Percentiles rank a stretch among this genome's conserved stretches.
Conservation (phyloP, 306 rosid species). For the Prosopis cineraria region DNA sequence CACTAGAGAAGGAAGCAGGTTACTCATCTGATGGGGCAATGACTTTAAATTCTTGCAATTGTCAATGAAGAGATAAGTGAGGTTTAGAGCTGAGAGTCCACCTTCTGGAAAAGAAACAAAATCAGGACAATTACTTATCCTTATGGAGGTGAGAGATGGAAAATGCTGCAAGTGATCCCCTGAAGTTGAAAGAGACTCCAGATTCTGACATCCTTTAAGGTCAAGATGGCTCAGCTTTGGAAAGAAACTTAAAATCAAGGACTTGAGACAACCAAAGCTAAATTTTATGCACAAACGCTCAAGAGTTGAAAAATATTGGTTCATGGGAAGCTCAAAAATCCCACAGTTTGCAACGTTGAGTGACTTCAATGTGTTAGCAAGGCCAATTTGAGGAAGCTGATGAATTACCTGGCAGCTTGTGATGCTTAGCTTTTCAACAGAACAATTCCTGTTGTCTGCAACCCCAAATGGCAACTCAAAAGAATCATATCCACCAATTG, state of each 20-base stretch:
- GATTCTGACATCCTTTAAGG: slow-evolving; percentile 13
- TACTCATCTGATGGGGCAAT: slow-evolving; percentile 10
- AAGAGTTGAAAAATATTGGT: not conserved
- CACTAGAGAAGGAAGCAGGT: slow-evolving; percentile 26
- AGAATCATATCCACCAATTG: not conserved
- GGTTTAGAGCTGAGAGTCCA: slow-evolving; percentile 10
- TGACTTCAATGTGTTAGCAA: not conserved
- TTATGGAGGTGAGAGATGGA: not conserved
- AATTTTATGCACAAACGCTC: not conserved
- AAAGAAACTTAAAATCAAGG: not conserved
- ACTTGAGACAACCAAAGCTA: slow-evolving; percentile 10
- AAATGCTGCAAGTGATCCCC: not conserved
- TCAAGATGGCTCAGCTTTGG: not conserved
- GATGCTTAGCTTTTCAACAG: not conserved
- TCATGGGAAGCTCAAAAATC: slow-evolving; percentile 6
- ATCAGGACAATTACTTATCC: slow-evolving; percentile 6
- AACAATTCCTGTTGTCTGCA: not conserved
- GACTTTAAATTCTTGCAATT: slow-evolving; percentile 13
- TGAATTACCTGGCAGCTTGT: not conserved
- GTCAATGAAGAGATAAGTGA: not conserved
- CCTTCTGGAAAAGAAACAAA: slow-evolving; percentile 15
- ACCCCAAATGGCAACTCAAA: not conserved
- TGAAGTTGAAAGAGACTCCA: slow-evolving; percentile 5
- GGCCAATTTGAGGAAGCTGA: not conserved
- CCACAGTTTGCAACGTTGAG: not conserved